Percentiles rank a stretch among this genome's conserved stretches.
Conservation (phyloP, 768 basidiomycete genomes). For the Kwoniella heveanensis region DNA sequence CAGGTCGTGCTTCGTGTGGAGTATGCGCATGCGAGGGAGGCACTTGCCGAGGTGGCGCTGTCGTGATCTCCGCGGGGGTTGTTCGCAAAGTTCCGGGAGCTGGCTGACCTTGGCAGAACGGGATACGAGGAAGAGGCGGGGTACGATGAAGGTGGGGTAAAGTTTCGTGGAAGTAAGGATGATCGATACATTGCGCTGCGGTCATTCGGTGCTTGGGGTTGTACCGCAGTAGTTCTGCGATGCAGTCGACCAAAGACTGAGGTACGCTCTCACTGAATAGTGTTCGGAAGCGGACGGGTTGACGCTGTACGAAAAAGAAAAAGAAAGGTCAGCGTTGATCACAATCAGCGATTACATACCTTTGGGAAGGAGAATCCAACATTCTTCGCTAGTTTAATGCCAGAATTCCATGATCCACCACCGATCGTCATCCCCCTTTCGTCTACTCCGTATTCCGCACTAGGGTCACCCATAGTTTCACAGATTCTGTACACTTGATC, state of each 20-base stretch:
- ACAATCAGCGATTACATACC: conserved; percentile 62
- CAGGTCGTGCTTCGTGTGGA: conserved; percentile 45
- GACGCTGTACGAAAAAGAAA: conserved; percentile 50
- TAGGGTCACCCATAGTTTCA: conserved; percentile 90
- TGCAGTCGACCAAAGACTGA: conserved; percentile 81
- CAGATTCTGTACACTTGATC: conserved; percentile 91
- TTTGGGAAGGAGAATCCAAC: conserved; percentile 88
- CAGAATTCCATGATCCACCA: conserved; percentile 83
- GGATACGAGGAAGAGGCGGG: conserved; percentile 51
- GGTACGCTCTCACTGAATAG: conserved; percentile 81
- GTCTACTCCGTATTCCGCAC: conserved; percentile 78
- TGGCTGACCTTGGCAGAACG: conserved; percentile 51
- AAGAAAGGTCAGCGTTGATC: no score
- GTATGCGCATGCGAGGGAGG: conserved; percentile 49
- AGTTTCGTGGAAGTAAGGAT: conserved; percentile 82
- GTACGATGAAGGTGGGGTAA: conserved; percentile 55
- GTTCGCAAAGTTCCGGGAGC: conserved; percentile 21
- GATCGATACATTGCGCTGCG: conserved; percentile 80
- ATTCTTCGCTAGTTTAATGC: conserved; percentile 80
- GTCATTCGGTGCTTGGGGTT: conserved; percentile 86
- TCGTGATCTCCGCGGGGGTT: conserved; percentile 24
- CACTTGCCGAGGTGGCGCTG: conserved; percentile 36
- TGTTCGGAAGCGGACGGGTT: conserved; percentile 59
- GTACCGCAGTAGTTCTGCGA: conserved; percentile 86
- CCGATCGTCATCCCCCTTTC: conserved; percentile 69